phyloP scores from a whole-genome alignment of 768 basidiomycete genomes.

The Ephemerocybe angulata region DNA sequence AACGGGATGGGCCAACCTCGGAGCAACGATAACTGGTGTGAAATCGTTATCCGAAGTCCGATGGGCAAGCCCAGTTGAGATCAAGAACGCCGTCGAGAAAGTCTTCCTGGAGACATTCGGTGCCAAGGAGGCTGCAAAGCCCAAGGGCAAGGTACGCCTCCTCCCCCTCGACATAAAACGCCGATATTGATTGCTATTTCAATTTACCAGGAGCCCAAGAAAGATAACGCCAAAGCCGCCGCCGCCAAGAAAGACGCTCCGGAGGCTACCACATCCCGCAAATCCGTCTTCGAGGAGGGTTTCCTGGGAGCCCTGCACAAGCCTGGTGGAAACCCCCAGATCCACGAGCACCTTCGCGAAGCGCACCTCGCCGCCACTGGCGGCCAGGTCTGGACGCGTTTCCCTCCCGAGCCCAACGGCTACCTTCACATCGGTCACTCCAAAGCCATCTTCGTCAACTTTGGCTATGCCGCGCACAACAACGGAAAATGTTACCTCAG shows the following conservation, averaged over 20 bases:
- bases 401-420: slow-evolving; percentile 98
- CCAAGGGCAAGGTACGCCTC: slow-evolving; percentile 59
- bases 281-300: slow-evolving; percentile 87
- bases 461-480: slow-evolving; percentile 95
- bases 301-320: slow-evolving; percentile 91
- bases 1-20: slow-evolving; percentile 74
- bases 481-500: slow-evolving; percentile 91
- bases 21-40: slow-evolving; percentile 59
- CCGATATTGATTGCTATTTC: not conserved
- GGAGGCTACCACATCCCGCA: slow-evolving; percentile 36
- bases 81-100: slow-evolving; percentile 77
- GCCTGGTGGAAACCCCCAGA: slow-evolving; percentile 91
- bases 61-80: slow-evolving; percentile 81
- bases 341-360: slow-evolving; percentile 71
- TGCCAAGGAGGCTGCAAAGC: slow-evolving; percentile 59
- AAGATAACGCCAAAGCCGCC: slow-evolving; percentile 35
- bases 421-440: slow-evolving; percentile 95
- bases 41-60: slow-evolving; percentile 61
- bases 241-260: slow-evolving; percentile 26
- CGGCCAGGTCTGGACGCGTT: slow-evolving; percentile 88
- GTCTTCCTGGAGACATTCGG: slow-evolving; percentile 70
- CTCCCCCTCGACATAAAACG: not conserved
- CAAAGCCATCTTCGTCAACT: slow-evolving; percentile 97
- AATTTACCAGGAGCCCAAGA: slow-evolving; percentile 46
- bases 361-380: slow-evolving; percentile 77